These are phyloP conservation scores for Athelia psychrophila DNA, from an alignment of 1,284 basidiomycete genomes.

Conservation along the genomic window DNA sequence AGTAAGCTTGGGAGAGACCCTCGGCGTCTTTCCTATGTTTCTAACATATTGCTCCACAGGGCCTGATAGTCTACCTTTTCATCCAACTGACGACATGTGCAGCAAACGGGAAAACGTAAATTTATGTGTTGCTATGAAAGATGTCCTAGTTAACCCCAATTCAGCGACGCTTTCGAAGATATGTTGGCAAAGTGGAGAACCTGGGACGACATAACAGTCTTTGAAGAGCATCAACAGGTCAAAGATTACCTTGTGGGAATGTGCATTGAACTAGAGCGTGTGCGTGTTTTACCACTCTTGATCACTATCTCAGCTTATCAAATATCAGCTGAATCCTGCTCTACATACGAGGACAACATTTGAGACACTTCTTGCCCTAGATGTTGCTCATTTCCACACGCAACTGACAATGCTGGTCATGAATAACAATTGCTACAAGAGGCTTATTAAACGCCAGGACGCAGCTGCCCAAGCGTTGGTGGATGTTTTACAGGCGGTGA, in stretches of 20 bases:
- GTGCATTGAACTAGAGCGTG: neutral
- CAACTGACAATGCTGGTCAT: neutral
- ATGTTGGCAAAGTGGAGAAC: neutral
- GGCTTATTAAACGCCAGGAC: neutral
- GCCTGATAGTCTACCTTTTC: neutral
- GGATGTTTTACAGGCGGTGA: neutral
- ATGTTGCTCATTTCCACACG: neutral
- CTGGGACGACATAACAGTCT: neutral
- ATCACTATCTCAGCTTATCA: neutral
- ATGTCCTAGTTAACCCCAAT: neutral
- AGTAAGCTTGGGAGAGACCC: neutral
- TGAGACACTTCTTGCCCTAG: neutral
- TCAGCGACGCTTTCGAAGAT: neutral
- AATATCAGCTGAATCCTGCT: neutral
- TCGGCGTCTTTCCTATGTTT: neutral
- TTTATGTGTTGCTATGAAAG: neutral
- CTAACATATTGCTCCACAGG: neutral
- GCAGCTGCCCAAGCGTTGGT: neutral
- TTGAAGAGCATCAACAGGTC: neutral
- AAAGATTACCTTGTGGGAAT: neutral
- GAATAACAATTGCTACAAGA: neutral
- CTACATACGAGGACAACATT: neutral
- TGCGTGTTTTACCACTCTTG: neutral
- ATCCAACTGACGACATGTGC: neutral
- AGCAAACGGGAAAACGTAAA: neutral